Conservation (phyloP, 2,329 filamentous ascomycete genomes). For the Colletotrichum costaricense region DNA sequence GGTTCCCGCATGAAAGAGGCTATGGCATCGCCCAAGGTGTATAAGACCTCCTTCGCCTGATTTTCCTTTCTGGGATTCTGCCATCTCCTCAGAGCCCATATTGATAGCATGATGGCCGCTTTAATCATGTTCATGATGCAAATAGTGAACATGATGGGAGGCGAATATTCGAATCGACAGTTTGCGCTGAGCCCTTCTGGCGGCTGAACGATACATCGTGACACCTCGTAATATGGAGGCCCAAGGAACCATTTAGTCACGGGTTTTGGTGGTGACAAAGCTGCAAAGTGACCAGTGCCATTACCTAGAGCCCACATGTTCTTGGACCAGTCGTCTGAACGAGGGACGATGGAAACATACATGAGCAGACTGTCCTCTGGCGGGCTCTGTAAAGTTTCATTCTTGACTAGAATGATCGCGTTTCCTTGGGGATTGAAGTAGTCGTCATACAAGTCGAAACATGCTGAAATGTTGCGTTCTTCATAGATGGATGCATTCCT, state of each 20-base stretch:
- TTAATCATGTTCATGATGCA: conserved; percentile 8
- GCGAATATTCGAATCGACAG: background rate
- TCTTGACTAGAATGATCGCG: background rate
- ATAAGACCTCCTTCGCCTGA: background rate
- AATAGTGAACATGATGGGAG: background rate
- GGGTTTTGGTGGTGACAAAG: background rate
- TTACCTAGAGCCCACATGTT: conserved; percentile 22
- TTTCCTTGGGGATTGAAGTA: conserved; percentile 11
- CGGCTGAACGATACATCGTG: background rate
- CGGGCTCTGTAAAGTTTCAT: background rate
- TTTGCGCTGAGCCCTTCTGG: background rate
- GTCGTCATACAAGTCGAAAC: conserved; percentile 7
- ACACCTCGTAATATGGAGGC: background rate
- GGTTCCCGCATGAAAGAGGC: conserved; percentile 12
- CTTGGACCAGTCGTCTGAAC: conserved; percentile 3
- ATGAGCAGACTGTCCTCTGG: conserved; percentile 4
- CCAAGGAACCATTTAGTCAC: conserved; percentile 6
- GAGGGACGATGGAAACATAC: conserved; percentile 19
- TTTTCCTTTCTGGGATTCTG: background rate
- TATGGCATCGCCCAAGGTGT: conserved; percentile 6
- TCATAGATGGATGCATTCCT: background rate
- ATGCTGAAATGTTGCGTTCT: background rate
- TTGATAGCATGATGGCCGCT: background rate
- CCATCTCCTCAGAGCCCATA: background rate
- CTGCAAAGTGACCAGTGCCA: background rate